phyloP scores from a whole-genome alignment of 2,329 filamentous ascomycete species.

The Fusarium piperis region DNA sequence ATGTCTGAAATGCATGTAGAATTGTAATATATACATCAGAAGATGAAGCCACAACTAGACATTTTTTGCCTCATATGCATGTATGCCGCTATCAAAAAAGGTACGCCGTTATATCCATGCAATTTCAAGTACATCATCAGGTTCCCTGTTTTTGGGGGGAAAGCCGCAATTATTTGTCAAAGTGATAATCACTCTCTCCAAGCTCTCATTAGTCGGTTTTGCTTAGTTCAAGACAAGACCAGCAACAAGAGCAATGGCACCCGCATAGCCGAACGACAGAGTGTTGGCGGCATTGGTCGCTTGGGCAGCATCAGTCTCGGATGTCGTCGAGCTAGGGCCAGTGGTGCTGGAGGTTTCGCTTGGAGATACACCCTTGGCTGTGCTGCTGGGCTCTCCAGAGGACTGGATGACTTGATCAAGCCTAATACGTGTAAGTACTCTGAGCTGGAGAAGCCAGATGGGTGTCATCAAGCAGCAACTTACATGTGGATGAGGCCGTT shows the following conservation, averaged over 20 bases:
- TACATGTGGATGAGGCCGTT: constrained; percentile 37
- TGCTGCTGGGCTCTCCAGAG: neutral
- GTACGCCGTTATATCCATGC: neutral
- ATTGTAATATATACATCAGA: neutral
- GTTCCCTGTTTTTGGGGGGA: neutral
- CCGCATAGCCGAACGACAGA: neutral
- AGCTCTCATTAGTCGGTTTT: neutral
- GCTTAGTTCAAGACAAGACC: constrained; percentile 8
- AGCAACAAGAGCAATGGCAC: neutral
- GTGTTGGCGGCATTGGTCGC: neutral
- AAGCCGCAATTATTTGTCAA: neutral
- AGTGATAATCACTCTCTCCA: neutral
- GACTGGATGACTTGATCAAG: constrained; percentile 4
- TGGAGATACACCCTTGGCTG: neutral
- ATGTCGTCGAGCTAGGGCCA: neutral
- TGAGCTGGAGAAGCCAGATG: too few relatives aligned
- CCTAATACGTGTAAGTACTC: neutral
- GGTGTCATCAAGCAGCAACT: neutral
- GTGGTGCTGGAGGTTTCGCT: constrained; percentile 3
- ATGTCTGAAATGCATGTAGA: neutral
- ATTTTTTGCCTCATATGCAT: neutral
- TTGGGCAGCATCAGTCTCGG: neutral
- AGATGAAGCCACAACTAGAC: neutral
- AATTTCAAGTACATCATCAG: neutral
- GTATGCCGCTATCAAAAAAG: neutral